Evolutionary conservation across 805 yeast species (phyloP).

Genomic region (Hanseniaspora vineae): DNA sequence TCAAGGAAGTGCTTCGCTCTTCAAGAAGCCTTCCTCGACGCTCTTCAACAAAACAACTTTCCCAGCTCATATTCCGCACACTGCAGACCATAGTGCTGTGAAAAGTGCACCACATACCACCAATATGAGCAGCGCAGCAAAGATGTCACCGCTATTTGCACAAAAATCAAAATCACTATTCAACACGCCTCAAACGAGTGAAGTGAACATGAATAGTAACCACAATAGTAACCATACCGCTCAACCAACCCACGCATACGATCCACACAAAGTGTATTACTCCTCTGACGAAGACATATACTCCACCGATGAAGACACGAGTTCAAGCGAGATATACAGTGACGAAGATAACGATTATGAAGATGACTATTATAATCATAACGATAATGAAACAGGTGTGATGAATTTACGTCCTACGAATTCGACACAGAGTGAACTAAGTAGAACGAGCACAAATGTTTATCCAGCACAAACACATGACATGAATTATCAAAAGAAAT

Average conservation of each 20-base stretch:
- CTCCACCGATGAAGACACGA: slow-evolving; percentile 1
- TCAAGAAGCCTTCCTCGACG: neutral
- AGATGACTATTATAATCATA: slow-evolving; percentile 15
- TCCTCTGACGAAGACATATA: slow-evolving; percentile 3
- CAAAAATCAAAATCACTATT: too few species aligned
- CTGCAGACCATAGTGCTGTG: too few species aligned
- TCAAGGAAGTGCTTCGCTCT: neutral
- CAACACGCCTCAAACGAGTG: too few species aligned
- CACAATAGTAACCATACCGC: too few species aligned
- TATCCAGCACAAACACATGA: too few species aligned
- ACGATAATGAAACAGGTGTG: slow-evolving; percentile 2
- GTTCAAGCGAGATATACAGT: slow-evolving; percentile 1
- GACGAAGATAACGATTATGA: slow-evolving; percentile 8
- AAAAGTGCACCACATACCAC: too few species aligned
- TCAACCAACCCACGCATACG: neutral
- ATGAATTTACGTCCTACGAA: too few species aligned
- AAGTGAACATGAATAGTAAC: too few species aligned
- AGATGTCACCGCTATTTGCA: too few species aligned
- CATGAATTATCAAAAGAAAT: slow-evolving; percentile 3
- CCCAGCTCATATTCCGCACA: neutral
- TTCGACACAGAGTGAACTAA: too few species aligned
- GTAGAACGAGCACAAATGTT: too few species aligned
- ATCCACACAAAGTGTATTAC: slow-evolving; percentile 1
- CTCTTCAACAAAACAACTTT: neutral
- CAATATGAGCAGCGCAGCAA: too few species aligned